Base-by-base conservation (phyloP, 495 filamentous ascomycete species). In the Penicillium roqueforti region DNA sequence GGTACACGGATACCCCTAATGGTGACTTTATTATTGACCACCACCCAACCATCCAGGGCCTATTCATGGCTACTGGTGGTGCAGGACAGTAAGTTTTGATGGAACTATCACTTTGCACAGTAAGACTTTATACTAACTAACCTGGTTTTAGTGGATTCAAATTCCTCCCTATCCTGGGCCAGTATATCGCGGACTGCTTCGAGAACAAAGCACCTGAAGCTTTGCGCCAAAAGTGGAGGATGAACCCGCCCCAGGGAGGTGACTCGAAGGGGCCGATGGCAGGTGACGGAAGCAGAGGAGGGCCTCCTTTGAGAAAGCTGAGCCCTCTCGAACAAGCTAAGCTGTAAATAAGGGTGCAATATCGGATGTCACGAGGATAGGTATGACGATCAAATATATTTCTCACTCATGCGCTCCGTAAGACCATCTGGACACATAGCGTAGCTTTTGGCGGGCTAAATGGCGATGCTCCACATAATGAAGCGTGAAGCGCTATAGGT, bases 41-140 rank as follows among this genome's bases (percentile, higher is more conserved):
- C 50, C 86, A 91, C 56, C 87, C 88, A 0, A 61, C 58, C 3
- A 77, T 79, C 56, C 55, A 75, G 29, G 79, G 80, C 3, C 65
- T 93, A 20, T 90, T 93, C 59, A 58, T 95, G 14, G 84, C 87
- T 0, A 89, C 85, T 3, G 89, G 89, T 4, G 89, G 86, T 1
- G 84, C 82, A 51, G 89, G 89, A 14, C 89, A 95, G 68, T 70
- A 57, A 65, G 68, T 60, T 16, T 45, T 31, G 1, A 7, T 32
- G 11, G 91, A 29, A 19, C 6, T 37, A 32, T 39, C 5, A 43
- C 16, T 8, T 13, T 40, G 28, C 36, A 19, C 20, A 29, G 0
- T 14, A 6, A 16, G 25, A 13, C 3, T 23, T 25, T 7, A 32
- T 13, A 48, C 56, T 62, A 47, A 51, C 56, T 62, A 41, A 63